Base-by-base conservation (phyloP, 164 flowering plant genomes). In the Chloranthus sessilifolius region DNA sequence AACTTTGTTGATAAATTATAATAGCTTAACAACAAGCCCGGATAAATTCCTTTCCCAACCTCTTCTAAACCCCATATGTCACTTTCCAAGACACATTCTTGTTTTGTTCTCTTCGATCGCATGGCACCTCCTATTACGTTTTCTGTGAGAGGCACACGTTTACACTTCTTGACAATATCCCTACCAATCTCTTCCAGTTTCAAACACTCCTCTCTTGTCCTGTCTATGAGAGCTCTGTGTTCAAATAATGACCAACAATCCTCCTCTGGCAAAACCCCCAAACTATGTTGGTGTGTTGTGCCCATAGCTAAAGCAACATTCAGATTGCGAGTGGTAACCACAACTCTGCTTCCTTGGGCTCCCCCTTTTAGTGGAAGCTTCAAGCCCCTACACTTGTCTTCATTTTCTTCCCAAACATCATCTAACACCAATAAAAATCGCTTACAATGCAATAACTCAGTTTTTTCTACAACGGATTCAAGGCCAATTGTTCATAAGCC, bases 361-460 rank as follows among this genome's bases (percentile, higher is more conserved):
- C 49, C 48, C 12, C 19, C 19, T 24, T 20, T 5, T 2, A 54
- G 28, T 2, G 30, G 21, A n/a, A 5, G 1, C 16, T 12, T 16
- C 15, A 47, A 8, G 5, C 2, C 8, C 2, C 31, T 8, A 36
- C 52, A 47, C 1, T 15, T 30, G 6, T 1, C 2, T 17, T 1
- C 14, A 33, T 9, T 7, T 35, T 50, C 54, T 22, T 37, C 22
- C 54, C 54, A 50, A 14, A 50, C 54, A 50, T 50, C 43, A 36
- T 50, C 54, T 29, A 50, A 7, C 5, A 50, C 43, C 1, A 50
- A 16, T 6, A 50, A 35, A 0, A 50, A 20, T n/a, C 5, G 0
- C 43, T 36, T 50, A 50, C 23, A 7, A 1, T 5, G 12, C 14
- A 43, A 20, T 4, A 19, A 43, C 47, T 19, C 12, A 43, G 47